Conservation (phyloP, 208 protist genomes). For the Trypanosoma conorhini region DNA sequence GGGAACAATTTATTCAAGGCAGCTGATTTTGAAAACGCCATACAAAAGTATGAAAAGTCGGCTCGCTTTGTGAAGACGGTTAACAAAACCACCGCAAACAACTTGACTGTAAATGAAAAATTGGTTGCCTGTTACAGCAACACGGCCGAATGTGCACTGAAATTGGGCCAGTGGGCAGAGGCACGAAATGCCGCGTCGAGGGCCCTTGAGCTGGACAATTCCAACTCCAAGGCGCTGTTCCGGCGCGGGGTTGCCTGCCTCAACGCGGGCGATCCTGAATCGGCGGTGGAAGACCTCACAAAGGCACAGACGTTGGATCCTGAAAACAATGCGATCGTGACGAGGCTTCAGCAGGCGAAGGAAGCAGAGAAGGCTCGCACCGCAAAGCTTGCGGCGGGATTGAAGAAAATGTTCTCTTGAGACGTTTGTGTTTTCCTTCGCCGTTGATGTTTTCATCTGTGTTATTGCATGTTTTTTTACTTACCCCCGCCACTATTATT, state of each 20-base stretch:
- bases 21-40: constrained; percentile 51
- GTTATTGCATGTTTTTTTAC: constrained; percentile 12
- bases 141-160: constrained; percentile 73
- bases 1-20: constrained; percentile 82
- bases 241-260: constrained; percentile 77
- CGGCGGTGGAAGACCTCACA: constrained; percentile 64
- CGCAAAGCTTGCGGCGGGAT: constrained; percentile 71
- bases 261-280: constrained; percentile 52
- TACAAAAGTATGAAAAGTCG: constrained; percentile 89
- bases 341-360: constrained; percentile 78
- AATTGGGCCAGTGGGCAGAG: constrained; percentile 54
- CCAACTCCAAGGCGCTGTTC: constrained; percentile 89
- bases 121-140: constrained; percentile 90
- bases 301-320: constrained; percentile 66
- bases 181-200: constrained; percentile 53
- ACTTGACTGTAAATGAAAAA: constrained; percentile 55
- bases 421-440: constrained; percentile 9
- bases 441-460: constrained; percentile 3
- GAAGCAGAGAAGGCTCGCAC: constrained; percentile 71
- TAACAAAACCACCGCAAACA: constrained; percentile 44
- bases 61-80: constrained; percentile 58
- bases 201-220: constrained; percentile 65
- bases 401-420: constrained; percentile 91
- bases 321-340: constrained; percentile 65
- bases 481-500: constrained; percentile 20